Percentiles rank a stretch among this genome's conserved stretches.
These are phyloP conservation scores for Macrophomina pseudophaseolina DNA, from an alignment of 2,329 filamentous ascomycete genomes.

Conservation along the genomic window DNA sequence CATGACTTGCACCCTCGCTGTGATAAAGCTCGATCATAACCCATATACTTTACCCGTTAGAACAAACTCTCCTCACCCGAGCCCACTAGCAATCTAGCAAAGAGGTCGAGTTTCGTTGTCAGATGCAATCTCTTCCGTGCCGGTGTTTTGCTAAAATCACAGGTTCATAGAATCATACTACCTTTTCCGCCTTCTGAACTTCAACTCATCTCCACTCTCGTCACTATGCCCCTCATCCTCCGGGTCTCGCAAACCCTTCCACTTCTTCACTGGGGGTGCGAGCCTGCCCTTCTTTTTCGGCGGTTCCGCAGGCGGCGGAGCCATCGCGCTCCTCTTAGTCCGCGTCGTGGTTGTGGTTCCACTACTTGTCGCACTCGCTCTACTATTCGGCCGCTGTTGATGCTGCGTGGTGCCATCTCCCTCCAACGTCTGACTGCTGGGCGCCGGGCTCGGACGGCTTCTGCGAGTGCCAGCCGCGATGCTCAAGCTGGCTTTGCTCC, in stretches of 20 bases:
- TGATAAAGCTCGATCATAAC: not conserved
- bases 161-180: not conserved
- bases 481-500: constrained; percentile 30
- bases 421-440: constrained; percentile 26
- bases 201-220: constrained; percentile 63
- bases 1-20: no score
- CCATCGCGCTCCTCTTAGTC: constrained; percentile 38
- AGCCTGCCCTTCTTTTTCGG: constrained; percentile 27
- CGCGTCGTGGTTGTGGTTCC: constrained; percentile 29
- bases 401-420: constrained; percentile 32
- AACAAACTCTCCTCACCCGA: no score
- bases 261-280: constrained; percentile 37
- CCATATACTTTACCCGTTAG: not conserved
- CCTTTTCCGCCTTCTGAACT: constrained; percentile 58
- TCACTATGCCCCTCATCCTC: constrained; percentile 47
- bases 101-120: not conserved
- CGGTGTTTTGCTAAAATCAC: not conserved
- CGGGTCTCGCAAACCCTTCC: constrained; percentile 26
- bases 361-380: constrained; percentile 36
- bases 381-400: constrained; percentile 31
- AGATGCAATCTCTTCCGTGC: not conserved
- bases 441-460: not conserved
- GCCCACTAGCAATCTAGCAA: not conserved
- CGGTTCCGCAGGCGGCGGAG: constrained; percentile 33
- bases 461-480: constrained; percentile 24